A percentile compares a stretch with the other conserved stretches of the same genome.
phyloP scores from a whole-genome alignment of 306 rosid genomes.

The Sphenostylis stenocarpa region DNA sequence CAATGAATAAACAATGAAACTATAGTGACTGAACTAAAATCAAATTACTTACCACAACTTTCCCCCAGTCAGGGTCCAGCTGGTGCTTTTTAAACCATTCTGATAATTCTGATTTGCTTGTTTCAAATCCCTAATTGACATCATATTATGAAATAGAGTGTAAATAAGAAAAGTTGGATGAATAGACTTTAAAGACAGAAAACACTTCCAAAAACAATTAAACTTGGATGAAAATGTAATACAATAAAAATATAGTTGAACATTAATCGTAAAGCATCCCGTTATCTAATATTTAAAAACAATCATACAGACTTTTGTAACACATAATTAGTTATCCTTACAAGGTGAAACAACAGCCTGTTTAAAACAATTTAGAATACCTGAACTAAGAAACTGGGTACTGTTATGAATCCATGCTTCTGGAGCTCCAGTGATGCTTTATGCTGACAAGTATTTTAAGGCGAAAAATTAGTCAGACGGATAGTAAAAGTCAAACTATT shows the following conservation, averaged over 20 bases:
- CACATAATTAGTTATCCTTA: background rate
- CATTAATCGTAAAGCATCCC: constrained; percentile 15
- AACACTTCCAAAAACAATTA: constrained; percentile 6
- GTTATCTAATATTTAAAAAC: constrained; percentile 3
- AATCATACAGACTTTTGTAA: background rate
- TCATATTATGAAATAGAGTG: constrained; percentile 27
- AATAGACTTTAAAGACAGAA: background rate
- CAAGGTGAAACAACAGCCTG: constrained; percentile 19
- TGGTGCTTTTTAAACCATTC: constrained; percentile 73
- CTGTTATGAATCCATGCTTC: constrained; percentile 68
- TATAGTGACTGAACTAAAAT: constrained; percentile 30
- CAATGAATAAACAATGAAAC: constrained; percentile 11
- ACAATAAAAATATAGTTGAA: background rate
- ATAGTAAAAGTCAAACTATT: background rate
- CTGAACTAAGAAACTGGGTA: constrained; percentile 79
- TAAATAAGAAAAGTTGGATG: background rate
- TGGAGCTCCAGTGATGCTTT: constrained; percentile 82
- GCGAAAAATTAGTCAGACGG: constrained; percentile 20
- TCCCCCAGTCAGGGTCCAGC: constrained; percentile 67
- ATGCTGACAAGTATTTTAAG: constrained; percentile 57
- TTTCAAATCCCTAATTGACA: constrained; percentile 59
- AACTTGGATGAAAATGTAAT: background rate
- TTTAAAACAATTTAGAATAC: constrained; percentile 42
- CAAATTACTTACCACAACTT: constrained; percentile 83
- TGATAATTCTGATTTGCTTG: constrained; percentile 57